Evolutionary conservation across 1,284 basidiomycete genomes (phyloP).

Genomic region (Ceratobasidium theobromae): DNA sequence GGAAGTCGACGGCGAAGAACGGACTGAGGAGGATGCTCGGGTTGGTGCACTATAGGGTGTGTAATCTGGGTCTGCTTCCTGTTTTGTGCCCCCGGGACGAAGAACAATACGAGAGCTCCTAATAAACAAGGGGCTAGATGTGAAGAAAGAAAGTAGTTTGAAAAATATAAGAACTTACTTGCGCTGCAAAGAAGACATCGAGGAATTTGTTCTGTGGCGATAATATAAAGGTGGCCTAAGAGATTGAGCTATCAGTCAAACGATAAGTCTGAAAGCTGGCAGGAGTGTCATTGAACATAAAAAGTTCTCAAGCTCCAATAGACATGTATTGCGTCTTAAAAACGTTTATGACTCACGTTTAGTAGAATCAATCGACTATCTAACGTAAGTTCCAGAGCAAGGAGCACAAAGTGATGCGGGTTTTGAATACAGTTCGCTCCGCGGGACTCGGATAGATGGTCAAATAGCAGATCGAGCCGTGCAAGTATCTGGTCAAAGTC

Average conservation of each 20-base stretch:
- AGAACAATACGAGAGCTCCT: constrained; percentile 27
- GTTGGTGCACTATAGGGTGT: background rate
- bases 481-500: background rate
- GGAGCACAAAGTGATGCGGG: background rate
- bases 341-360: constrained; percentile 25
- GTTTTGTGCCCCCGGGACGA: constrained; percentile 3
- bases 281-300: background rate
- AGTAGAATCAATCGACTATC: background rate
- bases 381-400: background rate
- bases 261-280: constrained; percentile 20
- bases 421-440: background rate
- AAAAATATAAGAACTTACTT: constrained; percentile 17
- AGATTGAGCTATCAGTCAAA: background rate
- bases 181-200: constrained; percentile 25
- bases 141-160: background rate
- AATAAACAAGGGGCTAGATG: constrained; percentile 4
- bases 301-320: constrained; percentile 30
- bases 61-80: constrained; percentile 3
- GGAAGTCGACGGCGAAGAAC: constrained; percentile 13
- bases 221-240: background rate
- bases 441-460: background rate
- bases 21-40: constrained; percentile 1
- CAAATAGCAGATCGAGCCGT: constrained; percentile 20
- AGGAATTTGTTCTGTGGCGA: background rate
- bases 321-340: background rate